phyloP scores from a whole-genome alignment of 352 stramenopile species.

The Globisporangium paroecandrum region DNA sequence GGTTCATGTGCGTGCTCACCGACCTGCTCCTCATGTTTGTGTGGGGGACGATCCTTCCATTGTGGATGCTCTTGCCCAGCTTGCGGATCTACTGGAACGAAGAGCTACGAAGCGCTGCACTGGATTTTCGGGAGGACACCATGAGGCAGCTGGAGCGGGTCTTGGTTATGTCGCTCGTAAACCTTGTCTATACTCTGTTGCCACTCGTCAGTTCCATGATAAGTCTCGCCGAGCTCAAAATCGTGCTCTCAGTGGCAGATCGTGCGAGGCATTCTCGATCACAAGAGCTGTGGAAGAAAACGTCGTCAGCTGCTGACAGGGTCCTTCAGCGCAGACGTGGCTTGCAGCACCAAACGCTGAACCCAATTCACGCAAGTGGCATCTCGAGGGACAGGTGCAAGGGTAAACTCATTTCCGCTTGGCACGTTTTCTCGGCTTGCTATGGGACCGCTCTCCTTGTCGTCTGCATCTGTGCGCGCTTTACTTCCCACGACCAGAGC shows the following conservation, averaged over 20 bases:
- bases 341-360: neutral
- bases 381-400: neutral
- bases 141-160: neutral
- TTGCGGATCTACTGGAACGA: neutral
- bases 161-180: neutral
- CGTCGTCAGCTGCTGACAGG: neutral
- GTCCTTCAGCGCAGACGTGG: neutral
- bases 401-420: neutral
- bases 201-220: neutral
- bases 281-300: neutral
- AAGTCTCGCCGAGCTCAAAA: constrained; percentile 1
- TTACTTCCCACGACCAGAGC: neutral
- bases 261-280: neutral
- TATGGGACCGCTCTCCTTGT: neutral
- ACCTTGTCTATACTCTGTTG: neutral
- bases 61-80: neutral
- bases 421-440: neutral
- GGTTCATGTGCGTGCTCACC: neutral
- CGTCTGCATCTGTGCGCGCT: neutral
- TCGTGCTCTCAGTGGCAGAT: neutral
- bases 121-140: neutral
- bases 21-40: constrained; percentile 5
- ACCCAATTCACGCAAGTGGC: too few relatives aligned
- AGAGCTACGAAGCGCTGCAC: neutral
- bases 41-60: constrained; percentile 1